Evolutionary conservation across 176 grass and related monocot species (phyloP), one percentile per base, ranked within the genome.

Genomic region (Eragrostis nindensis): DNA sequence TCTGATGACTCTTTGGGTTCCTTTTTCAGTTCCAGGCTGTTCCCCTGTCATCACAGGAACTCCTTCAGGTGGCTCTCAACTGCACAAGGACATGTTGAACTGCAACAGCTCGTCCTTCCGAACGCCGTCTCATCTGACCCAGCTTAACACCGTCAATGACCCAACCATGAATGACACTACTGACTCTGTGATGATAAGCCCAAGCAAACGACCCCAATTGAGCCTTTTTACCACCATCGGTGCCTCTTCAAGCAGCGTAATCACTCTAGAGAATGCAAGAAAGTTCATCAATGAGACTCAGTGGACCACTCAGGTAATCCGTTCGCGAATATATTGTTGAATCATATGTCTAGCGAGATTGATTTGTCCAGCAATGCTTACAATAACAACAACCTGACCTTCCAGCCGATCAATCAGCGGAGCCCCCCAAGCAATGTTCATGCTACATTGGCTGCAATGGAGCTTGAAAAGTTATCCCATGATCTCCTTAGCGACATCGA

Each of bases 401-500:
- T 74, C 9, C 48, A 70, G 4, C 61, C 86, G 82, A 82, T 86
- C 7, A 52, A 71, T 26, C 30, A 63, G 22, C 64, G 47, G 29
- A 83, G 83, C 29, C 54, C 59, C 10, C 55, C 19, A 27, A 62
- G 44, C 61, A 40, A 71, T 17, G 73, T 19, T 62, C 48, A 40
- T 1, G 11, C 24, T 11, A 7, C 63, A 36, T 9, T 15, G 8
- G 54, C 68, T 54, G 79, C 71, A 59, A 61, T 17, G 2, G 57
- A 29, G 39, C 70, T 92, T 27, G 80, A 92, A 56, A 76, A 84
- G 40, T 11, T 92, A 53, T 38, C 75, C 7, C 74, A 84, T 22
- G 64, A 80, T 52, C 90, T 92, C 15, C 45, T 92, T 27, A 65
- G 32, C 15, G 90, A 92, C 53, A 77, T 2, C 7, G 43, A 71